phyloP scores from a whole-genome alignment of 371 early-diverging fungal species.

The Massospora cicadina region DNA sequence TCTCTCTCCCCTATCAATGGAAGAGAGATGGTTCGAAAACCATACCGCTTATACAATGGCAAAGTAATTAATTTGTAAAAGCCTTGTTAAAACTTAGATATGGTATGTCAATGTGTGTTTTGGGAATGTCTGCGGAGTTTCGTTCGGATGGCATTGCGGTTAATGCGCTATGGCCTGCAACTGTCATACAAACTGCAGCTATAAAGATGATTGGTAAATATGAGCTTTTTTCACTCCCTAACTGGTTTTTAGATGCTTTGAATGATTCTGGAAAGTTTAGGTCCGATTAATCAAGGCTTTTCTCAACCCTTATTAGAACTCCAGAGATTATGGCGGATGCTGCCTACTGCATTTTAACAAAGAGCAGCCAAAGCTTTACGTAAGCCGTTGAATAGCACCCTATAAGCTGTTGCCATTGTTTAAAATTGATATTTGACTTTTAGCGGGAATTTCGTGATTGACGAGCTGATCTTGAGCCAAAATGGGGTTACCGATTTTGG shows the following conservation, averaged over 20 bases:
- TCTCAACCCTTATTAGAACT: conserved; percentile 14
- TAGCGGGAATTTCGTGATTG: conserved; percentile 54
- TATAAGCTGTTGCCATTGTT: not conserved
- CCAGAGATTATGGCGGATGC: conserved; percentile 74
- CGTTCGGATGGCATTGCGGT: conserved; percentile 42
- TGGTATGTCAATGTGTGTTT: conserved; percentile 50
- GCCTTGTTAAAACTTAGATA: conserved; percentile 13
- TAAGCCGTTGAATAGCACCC: conserved; percentile 4
- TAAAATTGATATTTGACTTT: not conserved
- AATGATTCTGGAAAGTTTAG: not conserved
- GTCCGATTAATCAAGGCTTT: not conserved
- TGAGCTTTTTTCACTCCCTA: not conserved
- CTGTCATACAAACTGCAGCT: conserved; percentile 56
- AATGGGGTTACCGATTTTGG: conserved; percentile 46
- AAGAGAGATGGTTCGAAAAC: conserved; percentile 40
- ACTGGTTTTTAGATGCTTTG: not conserved
- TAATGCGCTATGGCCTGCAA: conserved; percentile 67
- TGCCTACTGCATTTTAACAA: conserved; percentile 37
- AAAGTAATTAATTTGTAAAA: conserved; percentile 24
- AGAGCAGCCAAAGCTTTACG: conserved; percentile 28
- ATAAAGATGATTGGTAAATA: conserved; percentile 26
- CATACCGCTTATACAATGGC: conserved; percentile 60
- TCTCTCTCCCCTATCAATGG: conserved; percentile 55
- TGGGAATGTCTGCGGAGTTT: conserved; percentile 57
- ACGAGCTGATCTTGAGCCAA: conserved; percentile 45